These are phyloP conservation scores for Ogataea glucozyma DNA, from an alignment of 805 yeast genomes.

Conservation along the genomic window DNA sequence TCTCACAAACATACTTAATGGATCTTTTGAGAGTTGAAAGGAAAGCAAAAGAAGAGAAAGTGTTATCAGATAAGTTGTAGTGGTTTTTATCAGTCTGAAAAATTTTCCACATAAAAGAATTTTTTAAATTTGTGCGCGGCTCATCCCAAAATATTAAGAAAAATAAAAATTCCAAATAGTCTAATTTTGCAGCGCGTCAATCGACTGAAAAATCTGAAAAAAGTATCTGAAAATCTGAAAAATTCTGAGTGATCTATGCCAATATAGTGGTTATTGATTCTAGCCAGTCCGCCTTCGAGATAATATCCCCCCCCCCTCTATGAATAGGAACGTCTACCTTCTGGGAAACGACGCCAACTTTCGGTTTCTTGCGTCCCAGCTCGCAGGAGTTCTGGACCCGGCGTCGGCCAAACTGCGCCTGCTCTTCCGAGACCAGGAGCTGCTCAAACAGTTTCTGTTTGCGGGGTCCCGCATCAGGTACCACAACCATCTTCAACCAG, in stretches of 20 bases:
- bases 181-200: constrained; percentile 1
- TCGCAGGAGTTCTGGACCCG: constrained; percentile 11
- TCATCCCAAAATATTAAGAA: not conserved
- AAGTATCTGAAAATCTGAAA: too few species aligned
- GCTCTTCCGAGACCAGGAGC: constrained; percentile 12
- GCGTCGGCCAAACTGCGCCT: constrained; percentile 9
- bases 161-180: too few species aligned
- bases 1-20: not conserved
- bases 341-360: constrained; percentile 23
- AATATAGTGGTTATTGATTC: too few species aligned
- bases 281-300: too few species aligned
- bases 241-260: too few species aligned
- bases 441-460: constrained; percentile 10
- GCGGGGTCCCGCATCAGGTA: constrained; percentile 17
- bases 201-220: too few species aligned
- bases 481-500: constrained; percentile 13
- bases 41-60: not conserved
- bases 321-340: constrained; percentile 19
- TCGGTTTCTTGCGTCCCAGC: constrained; percentile 25
- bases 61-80: not conserved
- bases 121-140: not conserved
- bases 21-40: not conserved
- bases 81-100: constrained; percentile 5
- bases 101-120: constrained; percentile 10
- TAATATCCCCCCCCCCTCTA: constrained; percentile 1